Percentiles rank a stretch among this genome's conserved stretches.
Evolutionary conservation across 495 filamentous ascomycete species (phyloP).

Genomic region (Penicillium canescens): DNA sequence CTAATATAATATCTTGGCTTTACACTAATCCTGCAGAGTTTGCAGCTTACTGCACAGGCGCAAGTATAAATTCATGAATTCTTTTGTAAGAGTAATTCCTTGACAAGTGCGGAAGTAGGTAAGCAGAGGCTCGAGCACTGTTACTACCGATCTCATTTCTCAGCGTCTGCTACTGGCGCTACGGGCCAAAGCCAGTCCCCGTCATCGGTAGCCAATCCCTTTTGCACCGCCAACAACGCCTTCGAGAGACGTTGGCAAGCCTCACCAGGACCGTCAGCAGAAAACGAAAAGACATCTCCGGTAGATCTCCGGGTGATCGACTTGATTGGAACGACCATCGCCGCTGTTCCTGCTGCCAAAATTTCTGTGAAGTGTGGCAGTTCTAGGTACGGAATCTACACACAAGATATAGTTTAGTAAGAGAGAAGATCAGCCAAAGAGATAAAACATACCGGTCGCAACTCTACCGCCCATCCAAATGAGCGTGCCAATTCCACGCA

Average conservation of each 20-base stretch:
- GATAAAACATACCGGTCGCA: constrained; percentile 28
- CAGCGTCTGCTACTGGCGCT: not conserved
- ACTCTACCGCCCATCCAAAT: constrained; percentile 63
- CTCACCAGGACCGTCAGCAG: not conserved
- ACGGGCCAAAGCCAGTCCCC: not conserved
- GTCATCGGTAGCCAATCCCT: not conserved
- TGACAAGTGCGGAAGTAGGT: no score
- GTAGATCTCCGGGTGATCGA: constrained; percentile 56
- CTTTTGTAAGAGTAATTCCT: no score
- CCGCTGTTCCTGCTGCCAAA: constrained; percentile 80
- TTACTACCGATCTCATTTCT: not conserved
- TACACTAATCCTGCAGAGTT: no score
- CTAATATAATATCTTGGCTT: no score
- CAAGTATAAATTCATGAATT: no score
- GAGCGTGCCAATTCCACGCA: constrained; percentile 54
- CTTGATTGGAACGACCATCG: constrained; percentile 76
- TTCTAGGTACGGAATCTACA: constrained; percentile 67
- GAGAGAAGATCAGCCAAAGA: not conserved
- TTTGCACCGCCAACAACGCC: not conserved
- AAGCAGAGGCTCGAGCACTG: no score
- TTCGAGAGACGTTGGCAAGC: not conserved
- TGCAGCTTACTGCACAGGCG: no score
- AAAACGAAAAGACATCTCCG: not conserved
- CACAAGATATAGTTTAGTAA: not conserved
- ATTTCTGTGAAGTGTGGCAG: constrained; percentile 71